Base-by-base conservation (phyloP, 768 basidiomycete genomes). In the Auriculariales sp. region DNA sequence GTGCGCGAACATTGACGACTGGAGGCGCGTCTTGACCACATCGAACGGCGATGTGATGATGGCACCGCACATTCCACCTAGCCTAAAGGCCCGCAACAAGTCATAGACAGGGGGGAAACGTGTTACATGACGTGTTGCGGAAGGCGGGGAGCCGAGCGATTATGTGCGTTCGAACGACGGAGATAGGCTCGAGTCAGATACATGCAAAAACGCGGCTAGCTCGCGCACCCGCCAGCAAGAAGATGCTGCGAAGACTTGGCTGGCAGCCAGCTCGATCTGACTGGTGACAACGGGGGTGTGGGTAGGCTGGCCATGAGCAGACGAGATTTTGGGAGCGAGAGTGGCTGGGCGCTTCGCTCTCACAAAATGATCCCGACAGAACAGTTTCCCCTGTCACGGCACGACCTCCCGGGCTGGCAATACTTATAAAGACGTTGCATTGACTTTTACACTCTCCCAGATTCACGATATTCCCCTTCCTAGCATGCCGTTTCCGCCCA, bases 61-160 rank as follows among this genome's bases (percentile, higher is more conserved):
- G 15, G 92, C 92, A 29, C 94, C 95, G 59, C 89, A 89, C 92
- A 98, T 94, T 33, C 93, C 95, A 24, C 94, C 95, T 15, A 97
- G 69, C 19, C 94, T 97, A 49, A 15, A 47, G 31, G 28, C 27
- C 14, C n/a, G n/a, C n/a, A 34, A 24, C 25, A 45, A 22, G 3
- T 5, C 7, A 4, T 11, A n/a, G 7, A 12, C 4, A 6, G 1
- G 39, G 12, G 17, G 31, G 15, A 32, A 9, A 32, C 31, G 31
- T 7, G 15, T 32, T 25, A 5, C 7, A 11, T 7, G 39, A 19
- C 39, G 19, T 24, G 39, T 25, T 11, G 39, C 12, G 11, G 10
- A 25, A 44, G 19, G 28, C 39, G 39, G 28, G 49, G 42, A 29
- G 35, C 25, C 35, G 28, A 3, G 35, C 7, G 15, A 22, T 7